These are phyloP conservation scores for Drechslerella stenobrocha DNA, from an alignment of 2,329 filamentous ascomycete genomes.

Conservation along the genomic window DNA sequence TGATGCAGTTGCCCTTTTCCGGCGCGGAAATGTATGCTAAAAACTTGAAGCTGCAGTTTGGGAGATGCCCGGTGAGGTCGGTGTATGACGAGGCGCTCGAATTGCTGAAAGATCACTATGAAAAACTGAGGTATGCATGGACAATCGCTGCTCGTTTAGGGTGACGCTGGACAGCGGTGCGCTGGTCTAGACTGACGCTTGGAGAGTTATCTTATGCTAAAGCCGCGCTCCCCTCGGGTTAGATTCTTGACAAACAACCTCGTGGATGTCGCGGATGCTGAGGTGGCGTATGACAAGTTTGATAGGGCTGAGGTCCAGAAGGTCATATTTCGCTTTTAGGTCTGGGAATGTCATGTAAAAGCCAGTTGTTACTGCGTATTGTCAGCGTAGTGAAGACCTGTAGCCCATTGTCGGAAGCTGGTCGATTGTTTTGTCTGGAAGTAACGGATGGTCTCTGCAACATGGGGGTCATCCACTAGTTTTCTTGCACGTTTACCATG, in stretches of 20 bases:
- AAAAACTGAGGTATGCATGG: constrained; percentile 64
- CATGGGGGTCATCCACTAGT: constrained; percentile 13
- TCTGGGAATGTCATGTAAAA: constrained; percentile 46
- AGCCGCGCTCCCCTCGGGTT: constrained; percentile 2
- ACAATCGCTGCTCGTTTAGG: neutral
- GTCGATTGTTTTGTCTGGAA: constrained; percentile 24
- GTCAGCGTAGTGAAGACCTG: constrained; percentile 11
- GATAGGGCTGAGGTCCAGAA: constrained; percentile 62
- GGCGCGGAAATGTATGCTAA: constrained; percentile 62
- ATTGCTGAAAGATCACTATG: constrained; percentile 68
- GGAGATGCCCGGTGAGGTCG: constrained; percentile 72
- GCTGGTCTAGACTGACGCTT: neutral
- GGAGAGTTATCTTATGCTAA: constrained; percentile 8
- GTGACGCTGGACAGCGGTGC: neutral
- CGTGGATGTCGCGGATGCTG: constrained; percentile 60
- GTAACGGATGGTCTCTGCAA: constrained; percentile 37
- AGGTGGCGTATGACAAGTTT: constrained; percentile 61
- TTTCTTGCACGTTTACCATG: constrained; percentile 17
- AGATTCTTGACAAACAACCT: constrained; percentile 62
- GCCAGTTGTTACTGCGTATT: constrained; percentile 19
- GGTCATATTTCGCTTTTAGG: constrained; percentile 57
- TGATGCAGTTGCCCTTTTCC: constrained; percentile 52
- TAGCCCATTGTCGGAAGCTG: constrained; percentile 28
- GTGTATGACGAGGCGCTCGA: constrained; percentile 69
- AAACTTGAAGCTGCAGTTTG: constrained; percentile 74